Evolutionary conservation across 1,139 yeast species (phyloP).

Genomic region (Kurtzmaniella quercitrusa): DNA sequence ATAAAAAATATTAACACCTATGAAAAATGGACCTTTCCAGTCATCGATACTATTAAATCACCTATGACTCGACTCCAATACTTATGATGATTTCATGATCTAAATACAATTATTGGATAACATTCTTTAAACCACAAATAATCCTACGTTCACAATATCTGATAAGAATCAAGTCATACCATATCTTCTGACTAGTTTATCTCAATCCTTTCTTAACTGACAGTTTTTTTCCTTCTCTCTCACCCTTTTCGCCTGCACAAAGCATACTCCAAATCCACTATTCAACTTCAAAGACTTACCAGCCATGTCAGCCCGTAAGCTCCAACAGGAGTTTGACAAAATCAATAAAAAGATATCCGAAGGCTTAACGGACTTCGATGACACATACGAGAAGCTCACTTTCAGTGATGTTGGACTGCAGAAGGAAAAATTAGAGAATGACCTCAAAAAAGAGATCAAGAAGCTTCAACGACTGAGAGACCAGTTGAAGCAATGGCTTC

Average conservation of each 20-base stretch:
- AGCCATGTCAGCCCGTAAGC: constrained; percentile 43
- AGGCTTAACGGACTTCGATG: constrained; percentile 87
- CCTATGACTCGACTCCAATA: no score
- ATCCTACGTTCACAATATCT: no score
- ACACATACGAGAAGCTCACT: constrained; percentile 80
- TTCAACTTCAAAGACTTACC: background rate
- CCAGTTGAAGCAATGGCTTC: constrained; percentile 93
- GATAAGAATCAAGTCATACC: no score
- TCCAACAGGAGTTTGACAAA: constrained; percentile 83
- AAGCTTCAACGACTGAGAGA: constrained; percentile 92
- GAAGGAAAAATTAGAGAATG: constrained; percentile 91
- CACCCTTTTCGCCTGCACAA: background rate
- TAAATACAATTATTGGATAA: no score
- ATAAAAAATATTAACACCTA: no score
- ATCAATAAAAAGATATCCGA: constrained; percentile 92
- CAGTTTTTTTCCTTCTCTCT: background rate
- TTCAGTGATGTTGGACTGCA: constrained; percentile 82
- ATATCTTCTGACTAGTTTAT: background rate
- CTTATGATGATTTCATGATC: no score
- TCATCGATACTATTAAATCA: no score
- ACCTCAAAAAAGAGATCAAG: constrained; percentile 92
- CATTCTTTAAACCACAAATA: no score
- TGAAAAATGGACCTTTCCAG: no score
- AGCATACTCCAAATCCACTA: background rate
- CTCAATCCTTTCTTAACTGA: background rate